Base-by-base conservation (phyloP, 306 rosid species). In the Phaseolus lunatus region DNA sequence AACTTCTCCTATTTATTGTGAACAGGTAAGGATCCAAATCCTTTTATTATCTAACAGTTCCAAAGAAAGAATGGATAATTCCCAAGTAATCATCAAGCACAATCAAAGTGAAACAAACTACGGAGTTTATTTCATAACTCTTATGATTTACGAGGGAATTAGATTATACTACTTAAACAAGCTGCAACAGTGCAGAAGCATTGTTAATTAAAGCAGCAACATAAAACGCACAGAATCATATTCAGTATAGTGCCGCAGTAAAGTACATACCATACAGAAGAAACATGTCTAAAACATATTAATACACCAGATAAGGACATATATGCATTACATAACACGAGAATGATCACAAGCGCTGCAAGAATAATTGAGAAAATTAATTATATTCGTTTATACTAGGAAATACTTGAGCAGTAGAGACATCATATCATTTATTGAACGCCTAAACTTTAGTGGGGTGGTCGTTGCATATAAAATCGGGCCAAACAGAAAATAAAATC, bases 91-190 rank as follows among this genome's bases (percentile, higher is more conserved):
- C 43, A 41, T 33, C 15, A 76, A 77, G 44, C 62, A 52, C 49
- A 82, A 37, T 53, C 48, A 41, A 62, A 44, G 56, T 54, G 79
- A 72, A 76, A 59, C 63, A 62, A 69, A 70, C 78, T 39, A 19
- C 26, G 9, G 44, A 69, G 68, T 69, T 67, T 29, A 49, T 41
- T 76, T 81, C 44, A 65, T 41, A 67, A 77, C 58, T 18, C 33
- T 2, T 39, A 39, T 39, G 44, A 9, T 39, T 39, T 9, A 2
- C 3, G 44, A 39, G 3, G 44, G 44, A 39, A 39, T 8, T 16
- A 23, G 22, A 62, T 61, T 59, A 37, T 54, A 63, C 75, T 47
- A 54, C 52, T 39, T 53, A 57, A 49, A 67, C 61, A 82, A 72
- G 50, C 19, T 20, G 61, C 64, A 65, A 71, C 7, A 29, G 24